Base-by-base conservation (phyloP, 208 protist species). In the Leishmania guyanensis region DNA sequence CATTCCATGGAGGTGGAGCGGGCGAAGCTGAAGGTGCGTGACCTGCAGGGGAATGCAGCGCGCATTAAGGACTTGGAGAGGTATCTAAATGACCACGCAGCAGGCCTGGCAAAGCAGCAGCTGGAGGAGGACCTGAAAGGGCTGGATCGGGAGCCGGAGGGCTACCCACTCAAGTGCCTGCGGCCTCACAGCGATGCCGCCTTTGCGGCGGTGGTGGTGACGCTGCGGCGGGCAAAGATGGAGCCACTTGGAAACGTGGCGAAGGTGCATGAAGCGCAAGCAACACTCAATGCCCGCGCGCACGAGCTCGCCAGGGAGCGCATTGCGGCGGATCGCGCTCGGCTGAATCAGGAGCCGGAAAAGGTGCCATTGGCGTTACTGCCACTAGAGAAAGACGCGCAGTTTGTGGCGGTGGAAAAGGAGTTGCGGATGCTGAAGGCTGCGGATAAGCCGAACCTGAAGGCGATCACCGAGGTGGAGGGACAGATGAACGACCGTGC, bases 1-100 rank as follows among this genome's bases (percentile, higher is more conserved):
- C 91, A 94, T 78, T 78, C 86, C 71, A 87, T 94, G 87, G 93
- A 96, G 85, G 85, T 93, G 66, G 91, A 96, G 80, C 84, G 91
- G 5, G 90, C 91, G 26, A 89, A 88, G 73, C 79, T 93, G 77
- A 93, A 90, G 83, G 73, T 77, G 33, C 87, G 85, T 54, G 86
- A 91, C 75, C 72, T 85, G 36, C 75, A 82, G 29, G 72, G 75
- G 72, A 88, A 91, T 66, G 77, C 76, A 2, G 79, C 82, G 3
- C 90, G 88, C 26, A 87, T 94, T 29, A 36, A 56, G 12, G 88
- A 94, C 77, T 77, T 94, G 53, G 90, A 96, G 84, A 83, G 79
- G 12, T 82, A 86, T 14, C 82, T 96, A 58, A 96, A 96, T 76
- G 89, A 90, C 16, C 91, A 87, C 39, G 90, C 89, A 8, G 48